Conservation (phyloP, 306 rosid genomes). For the Sechiopsis laciniata region DNA sequence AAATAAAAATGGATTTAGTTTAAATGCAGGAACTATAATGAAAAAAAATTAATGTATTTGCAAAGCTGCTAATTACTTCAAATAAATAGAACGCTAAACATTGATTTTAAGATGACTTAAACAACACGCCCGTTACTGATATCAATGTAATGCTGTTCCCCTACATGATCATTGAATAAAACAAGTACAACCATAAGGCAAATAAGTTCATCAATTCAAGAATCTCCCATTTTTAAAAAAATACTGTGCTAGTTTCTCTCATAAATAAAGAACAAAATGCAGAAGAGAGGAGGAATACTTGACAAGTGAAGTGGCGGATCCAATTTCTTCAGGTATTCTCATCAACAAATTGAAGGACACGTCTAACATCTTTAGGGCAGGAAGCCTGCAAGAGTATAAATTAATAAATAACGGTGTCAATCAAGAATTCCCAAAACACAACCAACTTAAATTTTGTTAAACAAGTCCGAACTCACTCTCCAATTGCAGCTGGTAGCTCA, state of each 20-base stretch:
- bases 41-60: neutral
- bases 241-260: neutral
- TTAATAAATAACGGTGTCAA: conserved; percentile 1
- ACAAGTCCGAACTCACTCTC: conserved; percentile 68
- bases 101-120: neutral
- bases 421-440: neutral
- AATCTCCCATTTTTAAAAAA: neutral
- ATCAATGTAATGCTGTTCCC: neutral
- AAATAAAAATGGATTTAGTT: neutral
- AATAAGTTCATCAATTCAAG: neutral
- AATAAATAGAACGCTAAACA: conserved; percentile 2
- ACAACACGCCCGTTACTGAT: neutral
- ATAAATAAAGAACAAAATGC: neutral
- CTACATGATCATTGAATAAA: neutral
- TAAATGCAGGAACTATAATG: neutral
- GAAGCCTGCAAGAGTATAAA: conserved; percentile 43
- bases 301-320: conserved; percentile 70
- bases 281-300: conserved; percentile 43
- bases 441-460: neutral
- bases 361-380: conserved; percentile 64
- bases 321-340: conserved; percentile 65
- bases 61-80: neutral
- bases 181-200: neutral
- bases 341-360: conserved; percentile 56
- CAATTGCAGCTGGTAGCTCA: conserved; percentile 70